These are phyloP conservation scores for Lepiota venenata DNA, from an alignment of 768 basidiomycete species.

Conservation along the genomic window DNA sequence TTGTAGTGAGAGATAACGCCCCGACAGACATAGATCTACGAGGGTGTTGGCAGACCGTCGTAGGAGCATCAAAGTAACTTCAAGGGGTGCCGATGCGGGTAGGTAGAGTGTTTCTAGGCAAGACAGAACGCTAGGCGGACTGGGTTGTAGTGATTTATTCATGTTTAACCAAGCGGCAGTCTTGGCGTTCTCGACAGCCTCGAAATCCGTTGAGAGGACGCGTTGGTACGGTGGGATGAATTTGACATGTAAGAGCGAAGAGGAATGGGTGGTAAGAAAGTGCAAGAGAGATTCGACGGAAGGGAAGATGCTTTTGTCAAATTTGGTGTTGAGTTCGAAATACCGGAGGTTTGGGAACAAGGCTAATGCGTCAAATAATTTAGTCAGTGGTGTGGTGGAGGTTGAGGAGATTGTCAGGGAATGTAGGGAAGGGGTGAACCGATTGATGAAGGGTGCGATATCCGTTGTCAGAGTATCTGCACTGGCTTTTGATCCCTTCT, in stretches of 20 bases:
- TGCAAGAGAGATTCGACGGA: slow-evolving; percentile 19
- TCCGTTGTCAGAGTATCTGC: background rate
- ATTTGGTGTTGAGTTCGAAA: slow-evolving; percentile 20
- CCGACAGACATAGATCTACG: background rate
- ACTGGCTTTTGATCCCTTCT: no score
- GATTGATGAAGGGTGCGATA: slow-evolving; percentile 30
- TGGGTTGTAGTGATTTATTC: background rate
- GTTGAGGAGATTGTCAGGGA: slow-evolving; percentile 31
- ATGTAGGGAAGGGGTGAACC: slow-evolving; percentile 19
- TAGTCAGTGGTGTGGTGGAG: slow-evolving; percentile 27
- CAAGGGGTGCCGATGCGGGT: background rate
- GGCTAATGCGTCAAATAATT: slow-evolving; percentile 28
- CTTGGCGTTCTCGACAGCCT: background rate
- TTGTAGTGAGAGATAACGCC: background rate
- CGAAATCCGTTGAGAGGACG: background rate
- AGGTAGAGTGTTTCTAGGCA: background rate
- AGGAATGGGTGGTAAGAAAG: slow-evolving; percentile 19
- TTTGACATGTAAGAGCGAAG: slow-evolving; percentile 20
- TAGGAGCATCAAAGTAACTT: background rate
- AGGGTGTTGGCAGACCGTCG: background rate
- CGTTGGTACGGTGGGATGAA: slow-evolving; percentile 12
- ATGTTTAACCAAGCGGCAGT: background rate
- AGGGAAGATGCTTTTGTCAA: slow-evolving; percentile 21
- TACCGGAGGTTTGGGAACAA: slow-evolving; percentile 22
- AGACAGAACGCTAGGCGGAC: background rate